Evolutionary conservation across 495 filamentous ascomycete species (phyloP), one percentile per base, ranked within the genome.

Genomic region (Umbilicaria muhlenbergii): DNA sequence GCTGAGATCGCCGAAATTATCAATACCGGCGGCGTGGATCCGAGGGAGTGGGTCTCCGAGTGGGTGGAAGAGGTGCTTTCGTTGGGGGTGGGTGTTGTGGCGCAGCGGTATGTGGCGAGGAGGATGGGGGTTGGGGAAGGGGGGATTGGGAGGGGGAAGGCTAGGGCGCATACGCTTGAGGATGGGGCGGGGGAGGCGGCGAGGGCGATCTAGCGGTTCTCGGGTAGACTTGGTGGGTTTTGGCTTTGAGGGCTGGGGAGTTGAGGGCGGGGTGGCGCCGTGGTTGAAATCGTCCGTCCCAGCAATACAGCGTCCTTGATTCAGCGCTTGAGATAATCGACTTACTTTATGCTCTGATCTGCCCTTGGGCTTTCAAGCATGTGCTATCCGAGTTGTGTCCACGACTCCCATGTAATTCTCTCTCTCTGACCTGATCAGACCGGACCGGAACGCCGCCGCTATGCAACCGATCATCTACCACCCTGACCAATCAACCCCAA

Each of bases 61-160:
- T 98, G 91, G 91, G 72, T 98, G 5, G 87, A 96, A 63, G 92
- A 96, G 60, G 64, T 79, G 0, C 70, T 98, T n/a, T 74, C 69
- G 34, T 60, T 95, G 42, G 74, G 77, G 4, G 73, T 87, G 1
- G 92, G 91, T 5, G 62, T 93, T 15, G 77, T 96, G 11, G 91
- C 91, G n/a, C 91, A 98, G 69, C 68, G 86, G 49, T 98, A 98
- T 59, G 92, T 98, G 5, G 91, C 91, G 5, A 73, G 84, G 41
- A 66, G 91, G 39, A 98, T 98, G 91, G 86, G 91, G 14, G 87
- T 98, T 5, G 91, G 91, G 38, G 84, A 92, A 60, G 75, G 80
- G 6, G 79, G 78, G 35, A 50, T 65, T 40, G 63, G 55, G 6
- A 75, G 89, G 44, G 83, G 82, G 14, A 89, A 86, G 61, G 75